Evolutionary conservation across 192 early-diverging fungal genomes (phyloP), one percentile per base, ranked within the genome.

Genomic region (Funneliformis mosseae): DNA sequence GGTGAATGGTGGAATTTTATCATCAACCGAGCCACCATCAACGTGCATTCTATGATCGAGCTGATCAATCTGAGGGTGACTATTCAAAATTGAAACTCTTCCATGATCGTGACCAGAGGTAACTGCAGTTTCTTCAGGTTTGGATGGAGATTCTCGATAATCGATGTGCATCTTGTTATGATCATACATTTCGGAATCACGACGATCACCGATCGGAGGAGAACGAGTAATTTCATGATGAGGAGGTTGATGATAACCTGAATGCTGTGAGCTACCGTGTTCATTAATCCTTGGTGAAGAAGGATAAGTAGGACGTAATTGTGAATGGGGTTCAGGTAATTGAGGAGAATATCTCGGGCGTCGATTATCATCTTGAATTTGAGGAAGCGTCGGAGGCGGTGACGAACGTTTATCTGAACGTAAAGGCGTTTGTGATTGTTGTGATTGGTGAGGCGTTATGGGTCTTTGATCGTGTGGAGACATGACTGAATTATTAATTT

Each of bases 111-210:
- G 33, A n/a, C 33, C 18, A 69, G 45, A 50, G n/a, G 74, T 60
- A 23, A 9, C 18, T 50, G 64, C 5, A 27, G 41, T 8, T 11
- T 79, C 46, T 69, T 79, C 77, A 38, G 62, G 62, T 42, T 68
- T 69, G 18, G 27, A 46, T 45, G 28, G 18, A 43, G 63, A 3
- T 64, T 77, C 76, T 48, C 64, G 64, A 79, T 79, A 69, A 10
- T 79, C 64, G 50, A 48, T n/a, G 46, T 48, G 41, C 50, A 45
- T 38, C 38, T 77, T 77, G 4, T 23, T 62, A 18, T 16, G 63
- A 67, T 79, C 77, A 69, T 79, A 79, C 2, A 79, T 79, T 23
- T 79, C 77, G 10, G 74, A 1, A n/a, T 79, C 77, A 28, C 77
- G 77, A 79, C 77, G 77, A 79, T 79, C 77, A 69, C 50, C 45